Percentiles rank a stretch among this genome's conserved stretches.
These are phyloP conservation scores for Amanita phalloides DNA, from an alignment of 768 basidiomycete species.

Conservation along the genomic window DNA sequence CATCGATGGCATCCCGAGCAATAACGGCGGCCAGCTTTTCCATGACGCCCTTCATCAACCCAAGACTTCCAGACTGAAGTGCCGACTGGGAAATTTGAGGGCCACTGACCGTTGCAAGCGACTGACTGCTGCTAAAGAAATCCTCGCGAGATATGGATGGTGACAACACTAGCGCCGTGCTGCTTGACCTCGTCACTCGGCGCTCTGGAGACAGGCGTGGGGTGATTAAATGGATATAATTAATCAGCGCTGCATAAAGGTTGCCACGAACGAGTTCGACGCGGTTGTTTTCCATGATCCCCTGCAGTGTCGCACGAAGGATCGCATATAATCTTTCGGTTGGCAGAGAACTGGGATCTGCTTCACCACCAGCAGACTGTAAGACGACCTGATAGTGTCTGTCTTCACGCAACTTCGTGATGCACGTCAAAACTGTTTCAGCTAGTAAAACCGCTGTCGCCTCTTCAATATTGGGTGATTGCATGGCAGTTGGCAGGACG, in stretches of 20 bases:
- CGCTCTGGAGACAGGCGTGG: conserved; percentile 18
- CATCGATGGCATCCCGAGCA: conserved; percentile 88
- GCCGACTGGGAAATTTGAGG: conserved; percentile 18
- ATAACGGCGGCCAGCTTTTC: conserved; percentile 67
- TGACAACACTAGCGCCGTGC: conserved; percentile 20
- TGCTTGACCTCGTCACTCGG: conserved; percentile 12
- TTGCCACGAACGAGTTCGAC: conserved; percentile 88
- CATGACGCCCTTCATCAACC: conserved; percentile 52
- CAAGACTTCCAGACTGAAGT: conserved; percentile 53
- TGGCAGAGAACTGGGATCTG: conserved; percentile 60
- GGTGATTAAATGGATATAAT: conserved; percentile 74
- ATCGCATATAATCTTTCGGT: conserved; percentile 70
- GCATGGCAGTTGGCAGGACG: conserved; percentile 62
- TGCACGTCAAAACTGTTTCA: conserved; percentile 69
- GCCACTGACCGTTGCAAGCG: conserved; percentile 18
- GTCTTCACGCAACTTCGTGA: conserved; percentile 85
- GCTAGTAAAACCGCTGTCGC: conserved; percentile 75
- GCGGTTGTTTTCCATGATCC: conserved; percentile 64
- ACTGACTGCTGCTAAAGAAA: conserved; percentile 26
- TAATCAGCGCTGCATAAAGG: conserved; percentile 84
- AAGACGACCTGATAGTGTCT: conserved; percentile 58
- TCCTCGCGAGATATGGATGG: conserved; percentile 34
- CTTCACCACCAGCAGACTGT: conserved; percentile 53
- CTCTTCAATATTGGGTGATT: conserved; percentile 54
- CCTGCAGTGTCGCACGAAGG: conserved; percentile 64